These are phyloP conservation scores for Trametes versicolor DNA, from an alignment of 1,284 basidiomycete species.

Conservation along the genomic window DNA sequence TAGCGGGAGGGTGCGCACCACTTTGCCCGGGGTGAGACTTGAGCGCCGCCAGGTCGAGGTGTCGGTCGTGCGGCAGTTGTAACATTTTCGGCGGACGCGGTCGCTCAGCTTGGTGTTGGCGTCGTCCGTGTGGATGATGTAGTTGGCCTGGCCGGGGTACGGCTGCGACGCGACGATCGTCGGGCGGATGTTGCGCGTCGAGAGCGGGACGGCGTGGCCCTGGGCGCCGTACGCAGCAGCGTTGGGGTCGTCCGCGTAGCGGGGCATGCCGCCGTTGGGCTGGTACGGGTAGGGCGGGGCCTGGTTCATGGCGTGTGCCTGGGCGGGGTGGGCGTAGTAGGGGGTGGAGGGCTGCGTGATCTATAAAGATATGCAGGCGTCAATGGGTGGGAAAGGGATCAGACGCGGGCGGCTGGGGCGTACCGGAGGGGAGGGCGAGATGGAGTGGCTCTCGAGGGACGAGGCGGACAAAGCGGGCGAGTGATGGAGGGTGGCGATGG, in stretches of 20 bases:
- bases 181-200: conserved; percentile 41
- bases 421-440: conserved; percentile 58
- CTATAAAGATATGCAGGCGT: conserved; percentile 33
- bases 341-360: conserved; percentile 44
- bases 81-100: conserved; percentile 76
- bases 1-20: conserved; percentile 57
- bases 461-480: conserved; percentile 70
- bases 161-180: conserved; percentile 45
- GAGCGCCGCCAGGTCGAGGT: conserved; percentile 83
- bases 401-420: conserved; percentile 39
- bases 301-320: conserved; percentile 45
- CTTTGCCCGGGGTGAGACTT: conserved; percentile 82
- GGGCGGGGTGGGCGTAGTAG: conserved; percentile 49
- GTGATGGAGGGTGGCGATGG: conserved; percentile 64
- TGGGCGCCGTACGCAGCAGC: conserved; percentile 36
- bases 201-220: conserved; percentile 40
- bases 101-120: conserved; percentile 81
- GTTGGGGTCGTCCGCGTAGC: conserved; percentile 39
- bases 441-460: conserved; percentile 64
- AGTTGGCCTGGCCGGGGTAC: conserved; percentile 49
- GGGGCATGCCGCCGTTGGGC: conserved; percentile 44
- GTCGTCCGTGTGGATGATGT: conserved; percentile 72
- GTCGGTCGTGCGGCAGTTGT: conserved; percentile 86
- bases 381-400: conserved; percentile 45
- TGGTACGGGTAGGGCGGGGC: conserved; percentile 44